Evolutionary conservation across 148 eudicot genomes (phyloP).

Genomic region (Cornus kousa): DNA sequence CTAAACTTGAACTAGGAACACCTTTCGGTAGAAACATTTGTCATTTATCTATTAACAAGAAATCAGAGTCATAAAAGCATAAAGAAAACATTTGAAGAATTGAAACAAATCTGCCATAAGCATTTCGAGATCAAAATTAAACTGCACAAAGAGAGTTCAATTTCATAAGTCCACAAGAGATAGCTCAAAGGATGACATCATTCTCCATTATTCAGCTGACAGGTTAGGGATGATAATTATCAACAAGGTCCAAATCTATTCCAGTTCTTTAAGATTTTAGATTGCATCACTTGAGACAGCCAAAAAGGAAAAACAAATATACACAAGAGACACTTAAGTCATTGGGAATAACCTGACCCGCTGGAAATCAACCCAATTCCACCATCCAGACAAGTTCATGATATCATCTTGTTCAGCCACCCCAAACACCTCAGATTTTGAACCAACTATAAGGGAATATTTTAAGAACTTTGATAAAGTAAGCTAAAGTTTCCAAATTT

Average conservation of each 20-base stretch:
- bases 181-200: not conserved
- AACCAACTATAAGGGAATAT: no score
- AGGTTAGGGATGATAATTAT: not conserved
- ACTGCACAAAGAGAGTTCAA: not conserved
- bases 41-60: conserved; percentile 15
- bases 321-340: not conserved
- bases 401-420: not conserved
- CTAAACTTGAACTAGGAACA: conserved; percentile 23
- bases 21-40: conserved; percentile 20
- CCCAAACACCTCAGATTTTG: no score
- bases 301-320: not conserved
- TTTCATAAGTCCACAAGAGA: conserved; percentile 1
- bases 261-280: not conserved
- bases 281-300: not conserved
- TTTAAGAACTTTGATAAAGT: no score
- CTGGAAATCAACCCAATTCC: not conserved
- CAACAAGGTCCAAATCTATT: not conserved
- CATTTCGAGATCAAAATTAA: conserved; percentile 5
- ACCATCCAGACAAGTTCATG: not conserved
- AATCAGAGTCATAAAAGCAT: conserved; percentile 6
- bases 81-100: not conserved
- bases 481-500: no score
- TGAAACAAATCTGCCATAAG: not conserved
- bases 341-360: not conserved
- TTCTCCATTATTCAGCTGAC: not conserved